These are phyloP conservation scores for Streptanthus diversifolius DNA, from an alignment of 345 rosid genomes.

Conservation along the genomic window DNA sequence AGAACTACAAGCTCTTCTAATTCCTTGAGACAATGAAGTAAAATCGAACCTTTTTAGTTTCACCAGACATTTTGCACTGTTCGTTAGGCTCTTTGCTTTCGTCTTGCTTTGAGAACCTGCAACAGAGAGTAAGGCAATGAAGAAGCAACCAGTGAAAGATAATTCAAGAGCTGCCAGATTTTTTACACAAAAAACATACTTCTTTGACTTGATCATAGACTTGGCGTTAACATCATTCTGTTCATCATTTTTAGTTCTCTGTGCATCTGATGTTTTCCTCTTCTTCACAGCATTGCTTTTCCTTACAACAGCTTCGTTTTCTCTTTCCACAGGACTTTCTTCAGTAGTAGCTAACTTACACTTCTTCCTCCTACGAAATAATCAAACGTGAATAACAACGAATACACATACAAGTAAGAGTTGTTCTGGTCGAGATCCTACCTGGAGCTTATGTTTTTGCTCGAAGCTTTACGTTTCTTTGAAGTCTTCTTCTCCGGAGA, in stretches of 20 bases:
- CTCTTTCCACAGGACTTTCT: conserved; percentile 33
- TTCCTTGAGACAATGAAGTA: background rate
- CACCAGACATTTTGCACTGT: conserved; percentile 37
- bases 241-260: conserved; percentile 29
- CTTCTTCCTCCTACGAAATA: conserved; percentile 61
- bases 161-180: background rate
- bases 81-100: conserved; percentile 43
- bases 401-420: background rate
- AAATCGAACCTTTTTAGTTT: conserved; percentile 57
- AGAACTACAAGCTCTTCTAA: background rate
- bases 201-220: conserved; percentile 20
- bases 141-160: conserved; percentile 12
- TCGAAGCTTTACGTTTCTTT: conserved; percentile 70
- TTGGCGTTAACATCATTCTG: conserved; percentile 27
- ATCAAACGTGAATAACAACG: conserved; percentile 1
- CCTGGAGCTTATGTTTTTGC: conserved; percentile 58
- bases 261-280: conserved; percentile 24
- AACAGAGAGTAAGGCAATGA: conserved; percentile 1
- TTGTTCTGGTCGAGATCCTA: conserved; percentile 32
- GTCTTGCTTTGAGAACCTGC: conserved; percentile 43
- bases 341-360: conserved; percentile 45
- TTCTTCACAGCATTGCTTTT: conserved; percentile 36
- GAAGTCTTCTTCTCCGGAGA: conserved; percentile 36
- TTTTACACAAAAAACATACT: conserved; percentile 40
- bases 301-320: conserved; percentile 8